Percentiles rank a stretch among this genome's conserved stretches.
Evolutionary conservation across 805 yeast genomes (phyloP).

Genomic region (Candida corydali): DNA sequence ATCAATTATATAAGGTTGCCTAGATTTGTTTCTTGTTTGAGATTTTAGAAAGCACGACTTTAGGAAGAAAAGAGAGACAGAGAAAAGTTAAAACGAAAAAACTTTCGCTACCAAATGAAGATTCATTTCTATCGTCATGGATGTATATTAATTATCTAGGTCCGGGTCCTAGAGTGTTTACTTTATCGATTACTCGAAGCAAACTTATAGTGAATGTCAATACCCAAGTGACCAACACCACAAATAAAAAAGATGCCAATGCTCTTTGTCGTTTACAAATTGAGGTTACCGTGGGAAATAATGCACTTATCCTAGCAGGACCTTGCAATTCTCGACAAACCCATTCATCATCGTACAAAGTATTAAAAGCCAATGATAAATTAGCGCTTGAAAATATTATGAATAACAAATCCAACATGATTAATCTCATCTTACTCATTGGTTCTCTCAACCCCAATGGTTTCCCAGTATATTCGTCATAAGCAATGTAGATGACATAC

Average conservation of each 20-base stretch:
- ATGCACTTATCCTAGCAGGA: constrained; percentile 15
- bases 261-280: constrained; percentile 79
- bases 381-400: constrained; percentile 89
- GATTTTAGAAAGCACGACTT: too few relatives aligned
- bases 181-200: constrained; percentile 74
- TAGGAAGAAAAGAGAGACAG: too few relatives aligned
- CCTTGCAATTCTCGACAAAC: constrained; percentile 41
- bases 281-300: constrained; percentile 34
- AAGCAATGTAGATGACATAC: constrained; percentile 76
- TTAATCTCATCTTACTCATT: constrained; percentile 71
- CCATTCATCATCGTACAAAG: constrained; percentile 79
- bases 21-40: too few relatives aligned
- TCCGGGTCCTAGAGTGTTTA: constrained; percentile 14
- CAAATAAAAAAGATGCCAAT: constrained; percentile 71
- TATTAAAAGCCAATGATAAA: constrained; percentile 77
- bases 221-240: constrained; percentile 79
- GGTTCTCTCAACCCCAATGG: constrained; percentile 91
- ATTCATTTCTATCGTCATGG: too few relatives aligned
- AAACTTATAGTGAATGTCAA: constrained; percentile 79
- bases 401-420: constrained; percentile 78
- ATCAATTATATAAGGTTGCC: too few relatives aligned
- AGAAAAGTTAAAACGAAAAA: too few relatives aligned
- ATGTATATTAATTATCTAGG: constrained; percentile 1
- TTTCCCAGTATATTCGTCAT: constrained; percentile 87
- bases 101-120: constrained; percentile 1